Percentiles rank a stretch among this genome's conserved stretches.
These are phyloP conservation scores for Phaffomyces thermotolerans DNA, from an alignment of 805 yeast genomes.

Conservation along the genomic window DNA sequence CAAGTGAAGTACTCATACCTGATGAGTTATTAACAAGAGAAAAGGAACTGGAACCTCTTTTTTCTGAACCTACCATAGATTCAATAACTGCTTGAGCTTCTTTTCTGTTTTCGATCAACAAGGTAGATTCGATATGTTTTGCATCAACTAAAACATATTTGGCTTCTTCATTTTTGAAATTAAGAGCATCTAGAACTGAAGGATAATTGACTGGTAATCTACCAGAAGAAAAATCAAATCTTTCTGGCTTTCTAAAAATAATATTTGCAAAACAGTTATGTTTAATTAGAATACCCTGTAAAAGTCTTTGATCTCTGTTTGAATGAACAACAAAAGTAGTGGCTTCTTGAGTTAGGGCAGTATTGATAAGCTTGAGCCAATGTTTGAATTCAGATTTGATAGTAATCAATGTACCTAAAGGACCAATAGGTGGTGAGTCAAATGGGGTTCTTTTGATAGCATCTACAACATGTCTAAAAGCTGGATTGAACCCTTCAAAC, in stretches of 20 bases:
- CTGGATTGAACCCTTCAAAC: slow-evolving; percentile 1
- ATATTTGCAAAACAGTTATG: slow-evolving; percentile 33
- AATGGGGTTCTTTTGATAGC: slow-evolving; percentile 28
- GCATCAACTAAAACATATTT: slow-evolving; percentile 59
- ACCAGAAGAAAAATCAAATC: slow-evolving; percentile 43
- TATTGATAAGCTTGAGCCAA: slow-evolving; percentile 60
- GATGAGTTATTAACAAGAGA: slow-evolving; percentile 34
- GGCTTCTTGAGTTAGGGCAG: slow-evolving; percentile 40
- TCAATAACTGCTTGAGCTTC: slow-evolving; percentile 38
- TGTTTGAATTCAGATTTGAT: slow-evolving; percentile 45
- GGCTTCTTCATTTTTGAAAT: slow-evolving; percentile 46
- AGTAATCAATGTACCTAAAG: slow-evolving; percentile 57
- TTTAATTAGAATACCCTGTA: slow-evolving; percentile 30
- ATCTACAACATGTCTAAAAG: background rate
- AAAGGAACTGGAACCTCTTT: slow-evolving; percentile 36
- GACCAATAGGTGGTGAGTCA: slow-evolving; percentile 64
- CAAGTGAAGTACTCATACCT: slow-evolving; percentile 39
- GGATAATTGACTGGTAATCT: slow-evolving; percentile 34
- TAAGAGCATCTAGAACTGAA: slow-evolving; percentile 55
- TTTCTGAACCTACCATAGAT: slow-evolving; percentile 25
- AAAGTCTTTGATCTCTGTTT: slow-evolving; percentile 45
- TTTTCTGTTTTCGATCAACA: slow-evolving; percentile 43
- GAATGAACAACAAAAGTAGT: slow-evolving; percentile 63
- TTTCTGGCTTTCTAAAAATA: slow-evolving; percentile 47
- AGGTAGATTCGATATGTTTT: slow-evolving; percentile 48